Base-by-base conservation (phyloP, 2,329 filamentous ascomycete genomes). In the Pestalotiopsis sp. region DNA sequence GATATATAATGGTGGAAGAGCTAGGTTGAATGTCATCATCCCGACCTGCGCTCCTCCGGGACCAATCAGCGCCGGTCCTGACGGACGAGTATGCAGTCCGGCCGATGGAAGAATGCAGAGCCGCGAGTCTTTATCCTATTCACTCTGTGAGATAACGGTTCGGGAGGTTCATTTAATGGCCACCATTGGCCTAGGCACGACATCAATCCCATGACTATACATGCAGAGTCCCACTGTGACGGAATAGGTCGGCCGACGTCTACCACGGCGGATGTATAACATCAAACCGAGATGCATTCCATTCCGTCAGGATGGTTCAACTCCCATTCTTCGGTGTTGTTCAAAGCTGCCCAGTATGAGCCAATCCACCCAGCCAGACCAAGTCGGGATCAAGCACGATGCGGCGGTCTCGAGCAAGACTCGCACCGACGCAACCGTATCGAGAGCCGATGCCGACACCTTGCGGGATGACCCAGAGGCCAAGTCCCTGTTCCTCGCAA, bases 401-500 rank as follows among this genome's bases (percentile, higher is more conserved):
- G 60, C 61, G 5, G 52, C 59, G 52, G 30, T 10, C 17, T 61
- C 58, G 59, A 35, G 14, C 38, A 55, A 38, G 14, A 55, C 52
- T 20, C 38, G 52, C 11, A n/a, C 61, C 17, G n/a, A 35, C 24
- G 61, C 30, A 20, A 65, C 60, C 13, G 52, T 67, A 6, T 58
- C 66, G 22, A 52, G 61, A 20, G 66, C 61, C 9, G 55, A 65
- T 13, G 55, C 39, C 14, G 56, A 38, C 9, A 65, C 52, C 17
- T 55, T 67, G 38, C 67, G 66, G 6, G 71, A 72, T 61, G 72
- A 75, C 24, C 70, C 70, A 6, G 73, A 73, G 26, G 73, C 68
- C 64, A 73, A 22, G 17, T 63, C 70, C 3, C 71, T 67, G 9
- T 81, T 83, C 61, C 74, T 82, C 3, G 75, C 76, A 1, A 75